Conservation (phyloP, 2,329 filamentous ascomycete species). For the Clonostachys chloroleuca region DNA sequence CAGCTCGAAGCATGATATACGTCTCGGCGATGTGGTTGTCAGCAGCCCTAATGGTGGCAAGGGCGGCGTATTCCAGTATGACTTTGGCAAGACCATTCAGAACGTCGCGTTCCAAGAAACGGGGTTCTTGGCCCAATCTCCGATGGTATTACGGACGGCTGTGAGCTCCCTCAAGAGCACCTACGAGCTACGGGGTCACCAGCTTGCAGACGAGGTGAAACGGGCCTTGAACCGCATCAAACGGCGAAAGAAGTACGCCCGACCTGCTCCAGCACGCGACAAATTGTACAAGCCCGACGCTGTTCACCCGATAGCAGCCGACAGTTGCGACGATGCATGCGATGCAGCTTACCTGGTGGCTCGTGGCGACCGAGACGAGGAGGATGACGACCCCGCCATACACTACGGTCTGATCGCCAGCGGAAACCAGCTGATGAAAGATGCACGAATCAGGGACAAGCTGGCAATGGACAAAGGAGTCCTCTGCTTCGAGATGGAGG, state of each 20-base stretch:
- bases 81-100: conserved; percentile 1
- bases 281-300: background rate
- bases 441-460: conserved; percentile 7
- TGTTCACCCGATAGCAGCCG: too few species aligned
- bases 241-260: background rate
- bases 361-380: background rate
- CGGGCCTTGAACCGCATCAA: background rate
- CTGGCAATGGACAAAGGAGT: background rate
- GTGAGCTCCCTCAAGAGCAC: background rate
- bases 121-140: background rate
- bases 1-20: background rate
- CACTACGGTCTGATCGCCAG: conserved; percentile 20
- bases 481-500: conserved; percentile 4
- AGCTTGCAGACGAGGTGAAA: background rate
- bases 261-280: background rate
- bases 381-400: conserved; percentile 1
- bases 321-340: too few species aligned
- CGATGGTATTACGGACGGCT: background rate
- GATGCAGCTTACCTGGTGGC: too few species aligned
- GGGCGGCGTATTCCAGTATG: conserved; percentile 3
- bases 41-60: conserved; percentile 1
- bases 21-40: conserved; percentile 4
- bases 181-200: background rate
- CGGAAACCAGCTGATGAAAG: conserved; percentile 27
- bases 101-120: background rate